Evolutionary conservation across 345 rosid species (phyloP), one percentile per base, ranked within the genome.

Genomic region (Populus davidiana): DNA sequence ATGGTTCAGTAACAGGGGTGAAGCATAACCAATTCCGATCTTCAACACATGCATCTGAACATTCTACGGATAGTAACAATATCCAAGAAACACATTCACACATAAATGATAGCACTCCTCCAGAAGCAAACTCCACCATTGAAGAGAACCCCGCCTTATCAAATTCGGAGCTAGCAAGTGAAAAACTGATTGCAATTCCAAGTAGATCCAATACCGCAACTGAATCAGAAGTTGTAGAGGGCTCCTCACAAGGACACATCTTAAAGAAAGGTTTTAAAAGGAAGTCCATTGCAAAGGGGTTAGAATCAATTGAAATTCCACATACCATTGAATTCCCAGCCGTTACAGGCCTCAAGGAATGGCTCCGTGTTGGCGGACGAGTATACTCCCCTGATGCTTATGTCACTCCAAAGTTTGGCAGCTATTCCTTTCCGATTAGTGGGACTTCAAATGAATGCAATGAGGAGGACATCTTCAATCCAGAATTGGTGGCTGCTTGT

Each of bases 351-450:
- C 83, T 84, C 38, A 77, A 71, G 33, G 84, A 82, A 74, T 78
- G 84, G 86, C 71, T 81, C 27, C 67, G 70, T 5, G 77, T 59
- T 21, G 70, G 77, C 21, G 84, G 85, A 49, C 81, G 78, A 70
- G 81, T 82, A 16, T 33, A 72, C 77, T 81, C 86, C 23, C 84
- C 81, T 38, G 82, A 79, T 66, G 39, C 74, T 23, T 77, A 81
- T 23, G 74, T 77, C 54, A 83, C 89, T 49, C 88, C 89, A 47
- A 87, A 85, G 43, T 83, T 87, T 20, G 86, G 88, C 39, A 72
- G 80, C 72, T 79, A 81, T 21, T 21, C 71, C 29, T 54, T 59
- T 14, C 79, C 77, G 0, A 66, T 20, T 59, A 67, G 74, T 3
- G 49, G 69, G 33, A 35, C 71, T 27, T 68, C 12, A 44, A 64